A percentile compares a stretch with the other conserved stretches of the same genome.
Evolutionary conservation across 805 yeast genomes (phyloP).

Genomic region (Candida alai): DNA sequence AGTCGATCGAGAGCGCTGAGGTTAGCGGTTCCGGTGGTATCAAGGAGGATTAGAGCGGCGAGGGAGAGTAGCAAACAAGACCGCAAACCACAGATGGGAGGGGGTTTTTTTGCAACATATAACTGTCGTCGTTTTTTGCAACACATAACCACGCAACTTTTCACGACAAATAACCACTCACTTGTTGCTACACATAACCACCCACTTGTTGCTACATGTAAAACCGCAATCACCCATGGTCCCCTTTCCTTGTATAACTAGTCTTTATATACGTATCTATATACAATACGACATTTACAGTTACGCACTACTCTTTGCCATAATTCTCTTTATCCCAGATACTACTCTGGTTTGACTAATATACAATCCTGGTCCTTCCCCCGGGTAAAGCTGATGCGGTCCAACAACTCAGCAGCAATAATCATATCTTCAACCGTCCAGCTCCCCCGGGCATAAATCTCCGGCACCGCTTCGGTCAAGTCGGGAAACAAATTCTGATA

Average conservation of each 20-base stretch:
- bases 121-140: no score
- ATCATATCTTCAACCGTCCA: conserved; percentile 49
- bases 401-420: conserved; percentile 51
- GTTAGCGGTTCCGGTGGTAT: conserved; percentile 81
- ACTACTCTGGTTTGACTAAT: conserved; percentile 22
- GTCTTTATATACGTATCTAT: not conserved
- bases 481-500: conserved; percentile 53
- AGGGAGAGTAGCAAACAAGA: no score
- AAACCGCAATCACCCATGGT: no score
- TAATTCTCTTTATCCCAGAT: no score
- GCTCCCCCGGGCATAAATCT: conserved; percentile 48
- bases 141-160: no score
- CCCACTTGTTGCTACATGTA: no score
- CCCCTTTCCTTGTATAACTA: no score
- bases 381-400: conserved; percentile 45
- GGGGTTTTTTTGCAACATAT: no score
- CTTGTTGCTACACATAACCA: conserved; percentile 1
- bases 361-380: conserved; percentile 44
- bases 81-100: no score
- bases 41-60: conserved; percentile 64
- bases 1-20: conserved; percentile 81
- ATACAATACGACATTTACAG: not conserved
- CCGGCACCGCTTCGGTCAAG: conserved; percentile 48
- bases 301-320: no score
- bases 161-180: conserved; percentile 1